These are phyloP conservation scores for Colletotrichum brevisporum DNA, from an alignment of 2,329 filamentous ascomycete genomes.

Conservation along the genomic window DNA sequence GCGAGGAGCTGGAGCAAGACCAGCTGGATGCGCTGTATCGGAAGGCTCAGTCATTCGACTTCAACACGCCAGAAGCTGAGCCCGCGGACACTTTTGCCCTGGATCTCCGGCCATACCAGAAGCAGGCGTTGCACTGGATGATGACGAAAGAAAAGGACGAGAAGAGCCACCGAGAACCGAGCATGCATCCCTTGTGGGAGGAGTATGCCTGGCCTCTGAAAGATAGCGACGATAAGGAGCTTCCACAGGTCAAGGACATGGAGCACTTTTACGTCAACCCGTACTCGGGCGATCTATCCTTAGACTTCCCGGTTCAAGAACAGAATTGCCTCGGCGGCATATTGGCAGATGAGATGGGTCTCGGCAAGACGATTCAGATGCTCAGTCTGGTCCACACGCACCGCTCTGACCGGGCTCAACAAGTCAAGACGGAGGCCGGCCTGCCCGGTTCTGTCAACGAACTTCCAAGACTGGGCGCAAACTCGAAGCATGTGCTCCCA, in stretches of 20 bases:
- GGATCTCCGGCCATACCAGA: constrained; percentile 91
- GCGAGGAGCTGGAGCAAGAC: constrained; percentile 92
- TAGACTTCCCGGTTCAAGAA: constrained; percentile 93
- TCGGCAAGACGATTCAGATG: constrained; percentile 99
- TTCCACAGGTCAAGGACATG: constrained; percentile 76
- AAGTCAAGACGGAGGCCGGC: constrained; percentile 50
- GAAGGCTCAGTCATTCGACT: constrained; percentile 97
- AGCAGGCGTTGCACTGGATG: constrained; percentile 97
- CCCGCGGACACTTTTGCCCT: constrained; percentile 87
- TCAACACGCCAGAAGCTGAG: constrained; percentile 88
- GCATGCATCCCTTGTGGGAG: constrained; percentile 98
- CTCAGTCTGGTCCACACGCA: constrained; percentile 92
- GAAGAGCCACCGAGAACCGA: constrained; percentile 77
- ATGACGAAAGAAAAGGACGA: constrained; percentile 90
- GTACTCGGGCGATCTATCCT: constrained; percentile 92
- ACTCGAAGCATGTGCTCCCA: constrained; percentile 69
- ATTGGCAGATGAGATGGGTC: constrained; percentile 95
- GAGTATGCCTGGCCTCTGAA: constrained; percentile 91
- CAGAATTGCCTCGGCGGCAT: constrained; percentile 96
- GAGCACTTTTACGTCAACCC: constrained; percentile 94
- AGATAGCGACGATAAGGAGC: constrained; percentile 85
- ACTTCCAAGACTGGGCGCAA: constrained; percentile 73
- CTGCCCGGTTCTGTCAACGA: constrained; percentile 65
- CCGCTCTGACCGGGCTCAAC: constrained; percentile 68
- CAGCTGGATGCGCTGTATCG: constrained; percentile 94